These are phyloP conservation scores for Trichoderma sp. DNA, from an alignment of 2,329 filamentous ascomycete species.

Conservation along the genomic window DNA sequence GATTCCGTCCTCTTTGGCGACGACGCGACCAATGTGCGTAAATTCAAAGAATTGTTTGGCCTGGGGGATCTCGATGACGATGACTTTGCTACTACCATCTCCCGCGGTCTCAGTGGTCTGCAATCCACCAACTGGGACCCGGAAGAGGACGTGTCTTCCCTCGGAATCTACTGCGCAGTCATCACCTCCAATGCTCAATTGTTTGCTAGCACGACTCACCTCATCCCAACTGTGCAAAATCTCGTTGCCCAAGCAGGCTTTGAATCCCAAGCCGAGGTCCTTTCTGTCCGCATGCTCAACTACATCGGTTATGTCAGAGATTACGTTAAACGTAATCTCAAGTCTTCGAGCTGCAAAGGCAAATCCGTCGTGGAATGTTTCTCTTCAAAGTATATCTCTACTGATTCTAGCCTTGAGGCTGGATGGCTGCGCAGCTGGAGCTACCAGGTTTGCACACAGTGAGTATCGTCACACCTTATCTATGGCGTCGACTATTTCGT, in stretches of 20 bases:
- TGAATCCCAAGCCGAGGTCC: slow-evolving; percentile 34
- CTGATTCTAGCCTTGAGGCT: slow-evolving; percentile 27
- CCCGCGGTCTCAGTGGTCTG: slow-evolving; percentile 41
- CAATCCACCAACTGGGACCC: slow-evolving; percentile 57
- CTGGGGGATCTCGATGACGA: slow-evolving; percentile 44
- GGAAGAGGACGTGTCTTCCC: slow-evolving; percentile 38
- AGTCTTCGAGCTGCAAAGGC: slow-evolving; percentile 25
- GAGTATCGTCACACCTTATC: slow-evolving; percentile 25
- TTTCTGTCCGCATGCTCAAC: slow-evolving; percentile 50
- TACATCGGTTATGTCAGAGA: slow-evolving; percentile 47
- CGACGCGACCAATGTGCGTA: slow-evolving; percentile 41
- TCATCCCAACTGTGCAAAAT: slow-evolving; percentile 36
- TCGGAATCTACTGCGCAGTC: slow-evolving; percentile 49
- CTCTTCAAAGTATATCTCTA: slow-evolving; percentile 27
- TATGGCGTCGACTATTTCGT: background rate
- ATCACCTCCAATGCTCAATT: slow-evolving; percentile 43
- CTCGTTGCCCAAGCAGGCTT: slow-evolving; percentile 45
- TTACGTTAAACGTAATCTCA: slow-evolving; percentile 30
- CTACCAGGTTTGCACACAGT: slow-evolving; percentile 57
- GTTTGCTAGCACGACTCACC: slow-evolving; percentile 41
- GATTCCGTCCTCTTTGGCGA: slow-evolving; percentile 50
- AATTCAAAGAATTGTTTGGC: slow-evolving; percentile 49
- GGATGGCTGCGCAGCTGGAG: slow-evolving; percentile 43
- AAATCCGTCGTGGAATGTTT: slow-evolving; percentile 33
- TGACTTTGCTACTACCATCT: slow-evolving; percentile 49